Evolutionary conservation across 305 asterid species (phyloP).

Genomic region (Fraxinus velutina): DNA sequence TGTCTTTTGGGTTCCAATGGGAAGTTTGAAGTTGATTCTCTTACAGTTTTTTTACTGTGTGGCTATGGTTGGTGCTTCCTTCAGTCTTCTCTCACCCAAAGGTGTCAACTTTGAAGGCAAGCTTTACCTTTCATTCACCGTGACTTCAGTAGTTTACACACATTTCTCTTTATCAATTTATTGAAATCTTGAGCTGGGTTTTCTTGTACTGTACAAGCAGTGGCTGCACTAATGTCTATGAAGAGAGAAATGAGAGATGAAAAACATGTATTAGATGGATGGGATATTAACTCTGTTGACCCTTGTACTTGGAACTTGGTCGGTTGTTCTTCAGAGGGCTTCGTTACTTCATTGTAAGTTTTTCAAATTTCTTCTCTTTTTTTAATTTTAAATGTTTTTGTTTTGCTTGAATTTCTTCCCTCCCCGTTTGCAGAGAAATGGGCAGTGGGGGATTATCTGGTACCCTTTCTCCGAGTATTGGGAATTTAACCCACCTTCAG

Average conservation of each 20-base stretch:
- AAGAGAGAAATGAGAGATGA: conserved; percentile 69
- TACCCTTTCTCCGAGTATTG: conserved; percentile 71
- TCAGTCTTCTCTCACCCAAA: conserved; percentile 81
- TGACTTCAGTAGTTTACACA: background rate
- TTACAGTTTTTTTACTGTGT: conserved; percentile 33
- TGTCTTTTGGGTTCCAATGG: conserved; percentile 40
- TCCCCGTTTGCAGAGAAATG: conserved; percentile 64
- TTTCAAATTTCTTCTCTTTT: background rate
- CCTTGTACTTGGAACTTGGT: conserved; percentile 99
- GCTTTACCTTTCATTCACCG: conserved; percentile 27
- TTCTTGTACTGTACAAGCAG: conserved; percentile 37
- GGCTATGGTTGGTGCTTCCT: conserved; percentile 37
- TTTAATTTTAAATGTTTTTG: conserved; percentile 1
- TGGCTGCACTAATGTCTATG: conserved; percentile 84
- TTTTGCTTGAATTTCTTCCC: background rate
- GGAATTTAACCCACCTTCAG: conserved; percentile 69
- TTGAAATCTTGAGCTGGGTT: conserved; percentile 20
- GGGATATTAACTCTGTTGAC: conserved; percentile 97
- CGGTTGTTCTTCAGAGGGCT: conserved; percentile 74
- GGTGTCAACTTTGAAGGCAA: conserved; percentile 94
- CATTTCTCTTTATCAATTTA: background rate
- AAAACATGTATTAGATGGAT: conserved; percentile 72
- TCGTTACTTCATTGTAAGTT: conserved; percentile 79
- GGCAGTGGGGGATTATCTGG: conserved; percentile 74
- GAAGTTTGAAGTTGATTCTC: conserved; percentile 35